Evolutionary conservation across 805 yeast species (phyloP), one percentile per base, ranked within the genome.

Genomic region (Sugiyamaella valdiviana): DNA sequence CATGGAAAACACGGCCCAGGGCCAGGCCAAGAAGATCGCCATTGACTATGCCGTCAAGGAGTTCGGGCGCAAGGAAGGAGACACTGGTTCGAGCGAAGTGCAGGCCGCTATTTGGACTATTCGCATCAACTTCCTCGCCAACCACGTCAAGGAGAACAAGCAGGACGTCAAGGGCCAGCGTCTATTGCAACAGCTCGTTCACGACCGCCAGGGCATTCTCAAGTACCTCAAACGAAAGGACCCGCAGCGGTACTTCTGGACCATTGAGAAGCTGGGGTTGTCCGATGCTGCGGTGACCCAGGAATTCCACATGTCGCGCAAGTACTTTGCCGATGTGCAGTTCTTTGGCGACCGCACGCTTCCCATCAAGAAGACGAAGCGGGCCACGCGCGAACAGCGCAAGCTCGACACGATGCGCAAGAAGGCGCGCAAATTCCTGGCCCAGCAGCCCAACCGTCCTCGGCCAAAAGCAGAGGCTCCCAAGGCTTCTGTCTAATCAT

Each of bases 61-160:
- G 68, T 90, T 91, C 66, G 81, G 79, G 57, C 75, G 95, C 60
- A 74, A 76, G 54, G 88, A 82, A 41, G 96, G 95, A 46, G 98
- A 93, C 64, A 86, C 96, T 0, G 97, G 95, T 2, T 86, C 96
- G 1, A 80, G 95, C 46, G 98, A 91, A 68, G 96, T 90, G 21
- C 97, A 90, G 67, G 96, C 98, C 1, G 98, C 97, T 2, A 76
- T 86, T 22, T 70, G 83, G 70, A 88, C 98, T 0, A 82, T 87
- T 43, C 78, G 79, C 60, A 87, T 93, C 57, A 85, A 83, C 56
- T 81, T 78, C 55, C 72, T 86, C 53, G 86, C 86, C 71, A 76
- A 78, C 39, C 96, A 90, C 62, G 75, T 85, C 48, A 74, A 76
- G 57, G 73, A 77, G 44, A 73, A 81, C 62, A 82, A 80, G 56